Conservation (phyloP, 2,329 filamentous ascomycete species). For the Pseudopyricularia javanii region DNA sequence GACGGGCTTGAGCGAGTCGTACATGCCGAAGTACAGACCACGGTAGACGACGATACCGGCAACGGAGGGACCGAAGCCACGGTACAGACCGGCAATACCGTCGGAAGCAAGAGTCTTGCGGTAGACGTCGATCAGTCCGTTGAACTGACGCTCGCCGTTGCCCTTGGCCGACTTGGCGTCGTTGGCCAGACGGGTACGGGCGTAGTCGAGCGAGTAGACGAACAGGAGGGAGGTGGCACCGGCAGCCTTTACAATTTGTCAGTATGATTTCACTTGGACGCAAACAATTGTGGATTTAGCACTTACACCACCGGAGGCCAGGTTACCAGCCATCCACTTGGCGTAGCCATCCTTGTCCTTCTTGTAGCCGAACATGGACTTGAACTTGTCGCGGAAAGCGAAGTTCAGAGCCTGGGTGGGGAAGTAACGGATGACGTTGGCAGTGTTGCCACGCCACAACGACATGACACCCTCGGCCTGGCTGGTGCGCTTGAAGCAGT, state of each 20-base stretch:
- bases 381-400: conserved; percentile 99
- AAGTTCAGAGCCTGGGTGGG: conserved; percentile 99
- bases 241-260: conserved; percentile 49
- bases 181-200: conserved; percentile 99
- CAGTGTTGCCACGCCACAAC: conserved; percentile 99
- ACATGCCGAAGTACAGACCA: conserved; percentile 99
- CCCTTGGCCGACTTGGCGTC: conserved; percentile 98
- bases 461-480: conserved; percentile 87
- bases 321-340: conserved; percentile 99
- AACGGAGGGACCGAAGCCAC: conserved; percentile 99
- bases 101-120: conserved; percentile 98
- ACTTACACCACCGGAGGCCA: conserved; percentile 98
- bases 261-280: neutral
- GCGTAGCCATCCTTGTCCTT: conserved; percentile 97
- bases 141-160: conserved; percentile 98
- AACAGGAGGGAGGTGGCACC: conserved; percentile 99
- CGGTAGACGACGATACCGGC: conserved; percentile 99
- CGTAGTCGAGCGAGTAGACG: conserved; percentile 99
- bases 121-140: conserved; percentile 99
- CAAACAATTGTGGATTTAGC: neutral
- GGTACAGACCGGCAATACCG: conserved; percentile 99
- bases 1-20: conserved; percentile 99
- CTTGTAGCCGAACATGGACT: conserved; percentile 99
- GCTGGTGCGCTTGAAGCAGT: conserved; percentile 92
- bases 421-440: conserved; percentile 99